A percentile compares a stretch with the other conserved stretches of the same genome.
These are phyloP conservation scores for Aspergillus bertholletiae DNA, from an alignment of 495 filamentous ascomycete genomes.

Conservation along the genomic window DNA sequence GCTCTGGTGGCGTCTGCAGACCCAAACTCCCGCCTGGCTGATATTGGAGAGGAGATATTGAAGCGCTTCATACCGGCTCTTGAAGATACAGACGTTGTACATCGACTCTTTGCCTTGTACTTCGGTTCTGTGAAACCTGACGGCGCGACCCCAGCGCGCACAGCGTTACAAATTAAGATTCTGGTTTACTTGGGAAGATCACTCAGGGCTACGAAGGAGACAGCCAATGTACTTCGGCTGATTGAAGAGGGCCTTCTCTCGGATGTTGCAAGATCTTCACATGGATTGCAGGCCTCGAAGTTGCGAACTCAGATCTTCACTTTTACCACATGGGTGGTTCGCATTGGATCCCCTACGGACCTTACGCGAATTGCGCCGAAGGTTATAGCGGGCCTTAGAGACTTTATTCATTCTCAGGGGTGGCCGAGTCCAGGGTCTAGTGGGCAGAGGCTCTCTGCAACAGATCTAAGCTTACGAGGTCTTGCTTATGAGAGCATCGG, in stretches of 20 bases:
- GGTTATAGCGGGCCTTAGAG: constrained; percentile 66
- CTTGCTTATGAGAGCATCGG: constrained; percentile 84
- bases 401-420: constrained; percentile 75
- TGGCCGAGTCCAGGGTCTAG: constrained; percentile 66
- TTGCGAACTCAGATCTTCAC: constrained; percentile 81
- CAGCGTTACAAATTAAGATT: constrained; percentile 71
- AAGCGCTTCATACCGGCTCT: constrained; percentile 67
- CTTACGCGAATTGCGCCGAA: constrained; percentile 62
- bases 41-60: constrained; percentile 76
- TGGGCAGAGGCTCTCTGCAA: constrained; percentile 44
- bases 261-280: constrained; percentile 42
- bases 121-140: constrained; percentile 44
- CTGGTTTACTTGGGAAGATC: constrained; percentile 76
- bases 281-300: constrained; percentile 67
- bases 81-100: constrained; percentile 63
- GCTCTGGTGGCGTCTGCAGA: constrained; percentile 79
- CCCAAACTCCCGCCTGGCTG: constrained; percentile 73
- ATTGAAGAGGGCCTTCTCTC: constrained; percentile 63
- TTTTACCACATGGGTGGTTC: constrained; percentile 83
- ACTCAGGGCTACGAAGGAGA: constrained; percentile 59
- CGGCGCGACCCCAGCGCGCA: constrained; percentile 53
- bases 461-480: constrained; percentile 63
- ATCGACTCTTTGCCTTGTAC: constrained; percentile 66
- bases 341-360: constrained; percentile 59
- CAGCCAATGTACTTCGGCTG: constrained; percentile 59